Conservation (phyloP, 176 grass and related monocot species). For the Echinochloa phyllopogon region DNA sequence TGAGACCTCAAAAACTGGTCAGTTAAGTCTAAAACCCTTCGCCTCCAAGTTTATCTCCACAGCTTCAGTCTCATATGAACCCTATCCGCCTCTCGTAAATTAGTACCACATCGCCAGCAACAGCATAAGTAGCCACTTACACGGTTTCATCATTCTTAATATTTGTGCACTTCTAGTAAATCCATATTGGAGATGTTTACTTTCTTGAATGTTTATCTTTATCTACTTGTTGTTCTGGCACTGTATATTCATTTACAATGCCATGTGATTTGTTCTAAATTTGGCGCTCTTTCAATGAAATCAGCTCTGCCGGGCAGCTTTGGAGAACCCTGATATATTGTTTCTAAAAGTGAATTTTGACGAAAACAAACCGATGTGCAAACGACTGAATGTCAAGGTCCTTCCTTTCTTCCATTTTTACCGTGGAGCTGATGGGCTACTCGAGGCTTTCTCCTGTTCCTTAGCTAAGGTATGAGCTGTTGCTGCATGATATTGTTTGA, state of each 20-base stretch:
- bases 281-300: slow-evolving; percentile 31
- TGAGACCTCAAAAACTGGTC: background rate
- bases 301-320: slow-evolving; percentile 81
- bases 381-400: slow-evolving; percentile 94
- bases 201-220: slow-evolving; percentile 7
- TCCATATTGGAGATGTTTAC: slow-evolving; percentile 16
- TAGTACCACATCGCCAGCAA: background rate
- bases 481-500: slow-evolving; percentile 22
- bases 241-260: background rate
- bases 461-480: slow-evolving; percentile 76
- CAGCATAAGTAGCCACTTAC: background rate
- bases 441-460: slow-evolving; percentile 94
- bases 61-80: background rate
- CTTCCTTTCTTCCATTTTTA: slow-evolving; percentile 99
- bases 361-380: slow-evolving; percentile 99
- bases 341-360: slow-evolving; percentile 97
- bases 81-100: background rate
- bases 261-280: slow-evolving; percentile 5
- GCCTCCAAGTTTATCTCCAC: background rate
- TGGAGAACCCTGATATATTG: slow-evolving; percentile 76
- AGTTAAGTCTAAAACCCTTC: background rate
- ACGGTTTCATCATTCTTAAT: slow-evolving; percentile 6
- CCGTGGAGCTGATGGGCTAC: slow-evolving; percentile 85
- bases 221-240: slow-evolving; percentile 13
- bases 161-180: background rate